These are phyloP conservation scores for Borealophlyctis nickersoniae DNA, from an alignment of 192 early-diverging fungal species.

Conservation along the genomic window DNA sequence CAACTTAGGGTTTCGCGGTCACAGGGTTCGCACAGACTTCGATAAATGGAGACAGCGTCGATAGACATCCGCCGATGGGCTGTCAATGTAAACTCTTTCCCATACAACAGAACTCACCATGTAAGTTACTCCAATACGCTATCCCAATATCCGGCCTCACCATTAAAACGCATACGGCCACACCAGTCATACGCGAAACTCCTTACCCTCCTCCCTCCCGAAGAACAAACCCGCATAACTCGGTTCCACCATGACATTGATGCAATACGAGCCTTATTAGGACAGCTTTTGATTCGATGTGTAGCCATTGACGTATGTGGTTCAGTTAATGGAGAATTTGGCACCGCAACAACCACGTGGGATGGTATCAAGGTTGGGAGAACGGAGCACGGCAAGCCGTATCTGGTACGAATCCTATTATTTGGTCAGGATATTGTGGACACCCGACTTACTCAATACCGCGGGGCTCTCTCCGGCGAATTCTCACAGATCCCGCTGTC, in stretches of 20 bases:
- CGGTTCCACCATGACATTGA: conserved; percentile 22
- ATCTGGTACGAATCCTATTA: conserved; percentile 9
- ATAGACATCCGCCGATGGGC: too few relatives aligned
- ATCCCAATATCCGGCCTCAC: too few relatives aligned
- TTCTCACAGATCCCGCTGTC: neutral
- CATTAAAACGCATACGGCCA: too few relatives aligned
- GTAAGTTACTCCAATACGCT: too few relatives aligned
- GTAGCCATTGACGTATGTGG: too few relatives aligned
- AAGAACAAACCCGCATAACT: conserved; percentile 15
- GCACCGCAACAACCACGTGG: neutral
- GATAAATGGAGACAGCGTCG: too few relatives aligned
- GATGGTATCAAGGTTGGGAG: conserved; percentile 6
- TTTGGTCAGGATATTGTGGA: neutral
- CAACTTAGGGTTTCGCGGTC: too few relatives aligned
- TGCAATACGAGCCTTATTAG: conserved; percentile 14
- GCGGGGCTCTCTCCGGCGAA: neutral
- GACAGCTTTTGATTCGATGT: conserved; percentile 20
- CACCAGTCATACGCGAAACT: too few relatives aligned
- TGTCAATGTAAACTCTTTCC: too few relatives aligned
- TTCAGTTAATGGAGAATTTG: neutral
- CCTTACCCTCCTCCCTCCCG: conserved; percentile 13
- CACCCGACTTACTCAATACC: neutral
- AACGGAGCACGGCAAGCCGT: conserved; percentile 16
- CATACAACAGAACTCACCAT: too few relatives aligned
- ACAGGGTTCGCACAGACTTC: too few relatives aligned